Conservation (phyloP, 2,329 filamentous ascomycete species). For the Beauveria brongniartii region DNA sequence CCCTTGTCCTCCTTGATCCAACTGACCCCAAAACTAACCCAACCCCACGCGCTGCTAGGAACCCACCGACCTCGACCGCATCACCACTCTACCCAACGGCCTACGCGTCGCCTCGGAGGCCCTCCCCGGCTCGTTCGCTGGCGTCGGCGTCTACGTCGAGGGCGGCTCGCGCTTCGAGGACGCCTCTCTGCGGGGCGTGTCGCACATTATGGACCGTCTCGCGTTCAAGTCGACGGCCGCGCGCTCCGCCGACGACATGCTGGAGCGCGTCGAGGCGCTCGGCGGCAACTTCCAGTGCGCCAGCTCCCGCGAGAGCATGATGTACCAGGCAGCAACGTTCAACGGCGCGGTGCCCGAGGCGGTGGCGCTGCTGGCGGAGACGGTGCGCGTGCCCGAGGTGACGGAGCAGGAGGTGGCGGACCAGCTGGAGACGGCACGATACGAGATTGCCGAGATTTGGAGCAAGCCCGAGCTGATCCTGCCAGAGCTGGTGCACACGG, state of each 20-base stretch:
- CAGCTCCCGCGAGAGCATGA: slow-evolving; percentile 87
- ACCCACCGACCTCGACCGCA: slow-evolving; percentile 75
- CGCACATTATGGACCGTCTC: slow-evolving; percentile 90
- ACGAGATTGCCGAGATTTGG: slow-evolving; percentile 97
- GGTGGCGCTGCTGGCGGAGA: slow-evolving; percentile 81
- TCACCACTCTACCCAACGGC: slow-evolving; percentile 87
- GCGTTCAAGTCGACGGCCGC: slow-evolving; percentile 84
- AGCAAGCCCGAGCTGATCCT: slow-evolving; percentile 92
- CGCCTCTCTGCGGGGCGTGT: slow-evolving; percentile 74
- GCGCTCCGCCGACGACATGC: slow-evolving; percentile 71
- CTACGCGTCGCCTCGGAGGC: slow-evolving; percentile 91
- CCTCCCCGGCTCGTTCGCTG: slow-evolving; percentile 87
- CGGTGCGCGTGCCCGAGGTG: slow-evolving; percentile 76
- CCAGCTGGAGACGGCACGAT: slow-evolving; percentile 85
- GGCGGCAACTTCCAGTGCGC: slow-evolving; percentile 97
- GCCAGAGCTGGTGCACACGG: slow-evolving; percentile 90
- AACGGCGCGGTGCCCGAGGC: slow-evolving; percentile 82
- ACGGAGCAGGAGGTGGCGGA: slow-evolving; percentile 79
- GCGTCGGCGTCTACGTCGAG: slow-evolving; percentile 92
- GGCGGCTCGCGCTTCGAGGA: slow-evolving; percentile 93
- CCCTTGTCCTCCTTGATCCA: neutral
- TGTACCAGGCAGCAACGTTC: slow-evolving; percentile 98
- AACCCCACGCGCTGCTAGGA: slow-evolving; percentile 37
- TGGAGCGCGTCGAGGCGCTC: slow-evolving; percentile 77
- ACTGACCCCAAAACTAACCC: neutral